Evolutionary conservation across 2,329 filamentous ascomycete species (phyloP), one percentile per base, ranked within the genome.

Genomic region (Xylaria sp.): DNA sequence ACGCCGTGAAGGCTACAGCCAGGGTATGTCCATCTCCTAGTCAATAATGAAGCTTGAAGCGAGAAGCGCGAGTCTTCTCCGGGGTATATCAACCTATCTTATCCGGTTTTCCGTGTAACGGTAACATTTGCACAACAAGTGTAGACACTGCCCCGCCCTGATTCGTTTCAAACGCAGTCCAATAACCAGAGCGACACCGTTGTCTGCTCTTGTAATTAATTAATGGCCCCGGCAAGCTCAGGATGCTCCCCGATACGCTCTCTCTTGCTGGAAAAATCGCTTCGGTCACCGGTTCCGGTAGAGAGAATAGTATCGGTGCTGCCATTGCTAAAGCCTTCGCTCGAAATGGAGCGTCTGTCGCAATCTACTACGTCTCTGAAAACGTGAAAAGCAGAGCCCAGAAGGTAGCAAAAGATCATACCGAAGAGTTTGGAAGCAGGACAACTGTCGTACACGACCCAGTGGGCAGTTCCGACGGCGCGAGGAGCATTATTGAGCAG

Each of bases 241-340:
- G 3, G n/a, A 77, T 76, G 72, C 19, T 71, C n/a, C 51, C 60
- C 5, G 77, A 79, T 9, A 75, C 71, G 1, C 71, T 82, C 17
- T 76, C 73, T 4, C 75, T 82, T 69, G 55, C 60, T 15, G 77
- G 75, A 57, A 81, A 82, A 63, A 68, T 76, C 0, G 80, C 80
- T 61, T 78, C 82, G 37, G 70, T 82, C 8, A 82, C 80, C 0
- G 80, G 80, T 25, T 81, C 79, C 9, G 78, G 78, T 15, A 74
- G 75, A 4, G 78, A 80, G 25, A 80, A 78, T 47, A 78, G 78
- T 2, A 80, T 81, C 9, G 79, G 80, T 4, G 79, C 79, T 3
- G 78, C 71, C 15, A 80, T 79, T 15, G 79, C 77, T n/a, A 55
- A 57, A 0, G 73, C 76, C 0, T 72, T 82, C 0, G 78, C 78